phyloP scores from a whole-genome alignment of 2,329 filamentous ascomycete species.

The Colletotrichum graminicola region DNA sequence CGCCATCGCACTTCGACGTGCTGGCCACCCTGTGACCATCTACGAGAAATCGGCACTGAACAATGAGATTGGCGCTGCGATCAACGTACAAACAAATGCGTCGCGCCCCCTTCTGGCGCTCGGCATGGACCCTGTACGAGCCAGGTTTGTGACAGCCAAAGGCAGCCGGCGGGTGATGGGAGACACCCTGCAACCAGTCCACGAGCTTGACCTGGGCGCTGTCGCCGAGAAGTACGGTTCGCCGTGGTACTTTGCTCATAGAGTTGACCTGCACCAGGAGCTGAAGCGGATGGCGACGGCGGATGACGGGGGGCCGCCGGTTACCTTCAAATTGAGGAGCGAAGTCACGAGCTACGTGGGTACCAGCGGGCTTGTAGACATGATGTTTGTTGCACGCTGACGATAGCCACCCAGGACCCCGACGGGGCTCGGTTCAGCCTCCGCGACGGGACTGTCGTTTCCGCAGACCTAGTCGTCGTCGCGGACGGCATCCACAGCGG shows the following conservation, averaged over 20 bases:
- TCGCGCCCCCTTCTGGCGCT: conserved; percentile 51
- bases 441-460: conserved; percentile 46
- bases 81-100: conserved; percentile 55
- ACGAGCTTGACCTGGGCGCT: conserved; percentile 41
- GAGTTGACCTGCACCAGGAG: conserved; percentile 56
- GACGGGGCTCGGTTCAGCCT: conserved; percentile 48
- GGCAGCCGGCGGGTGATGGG: conserved; percentile 39
- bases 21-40: conserved; percentile 51
- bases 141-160: conserved; percentile 47
- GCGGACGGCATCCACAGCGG: conserved; percentile 59
- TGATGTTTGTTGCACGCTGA: not conserved
- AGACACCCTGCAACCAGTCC: conserved; percentile 22
- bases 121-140: conserved; percentile 51
- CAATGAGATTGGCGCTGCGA: conserved; percentile 55
- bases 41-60: conserved; percentile 54
- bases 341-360: conserved; percentile 49
- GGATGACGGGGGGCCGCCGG: conserved; percentile 46
- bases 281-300: conserved; percentile 52
- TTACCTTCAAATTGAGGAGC: conserved; percentile 44
- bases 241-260: conserved; percentile 51
- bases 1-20: conserved; percentile 50
- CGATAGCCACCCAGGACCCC: conserved; percentile 42
- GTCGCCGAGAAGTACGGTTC: conserved; percentile 24
- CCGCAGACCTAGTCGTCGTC: conserved; percentile 57
- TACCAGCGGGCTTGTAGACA: not conserved